Percentiles rank a stretch among this genome's conserved stretches.
Evolutionary conservation across 2,329 filamentous ascomycete genomes (phyloP).

Genomic region (Fusarium sp.): DNA sequence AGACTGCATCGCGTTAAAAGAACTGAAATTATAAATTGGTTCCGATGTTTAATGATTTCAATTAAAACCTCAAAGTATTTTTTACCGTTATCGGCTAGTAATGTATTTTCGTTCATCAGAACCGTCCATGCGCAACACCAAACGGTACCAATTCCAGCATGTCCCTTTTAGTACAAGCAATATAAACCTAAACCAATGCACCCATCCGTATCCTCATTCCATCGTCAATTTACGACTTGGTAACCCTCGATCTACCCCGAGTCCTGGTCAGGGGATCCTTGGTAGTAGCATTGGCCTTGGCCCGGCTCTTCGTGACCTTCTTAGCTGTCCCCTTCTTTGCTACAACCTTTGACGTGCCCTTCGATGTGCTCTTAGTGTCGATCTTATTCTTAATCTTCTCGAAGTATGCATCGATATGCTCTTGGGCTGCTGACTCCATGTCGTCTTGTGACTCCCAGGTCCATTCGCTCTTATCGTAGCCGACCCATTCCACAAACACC

Average conservation of each 20-base stretch:
- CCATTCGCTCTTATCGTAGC: slow-evolving; percentile 48
- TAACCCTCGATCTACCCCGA: slow-evolving; percentile 6
- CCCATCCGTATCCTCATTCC: background rate
- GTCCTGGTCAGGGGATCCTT: slow-evolving; percentile 1
- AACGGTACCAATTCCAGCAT: background rate
- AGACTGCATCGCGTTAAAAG: background rate
- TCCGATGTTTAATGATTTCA: background rate
- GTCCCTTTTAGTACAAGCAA: slow-evolving; percentile 2
- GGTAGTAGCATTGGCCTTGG: background rate
- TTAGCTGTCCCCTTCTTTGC: background rate
- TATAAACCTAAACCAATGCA: background rate
- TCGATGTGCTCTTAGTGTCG: slow-evolving; percentile 16
- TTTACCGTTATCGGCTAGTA: slow-evolving; percentile 13
- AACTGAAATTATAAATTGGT: background rate
- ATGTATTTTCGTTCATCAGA: background rate
- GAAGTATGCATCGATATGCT: slow-evolving; percentile 50
- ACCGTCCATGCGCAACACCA: slow-evolving; percentile 8
- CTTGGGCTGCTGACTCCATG: slow-evolving; percentile 48
- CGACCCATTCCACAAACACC: slow-evolving; percentile 55
- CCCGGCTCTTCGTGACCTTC: background rate
- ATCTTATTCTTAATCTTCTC: slow-evolving; percentile 13
- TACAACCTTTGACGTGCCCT: background rate
- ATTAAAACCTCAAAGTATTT: slow-evolving; percentile 22
- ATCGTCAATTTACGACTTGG: background rate
- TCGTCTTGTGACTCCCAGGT: slow-evolving; percentile 50